phyloP scores from a whole-genome alignment of 495 filamentous ascomycete genomes.

The Evernia prunastri region DNA sequence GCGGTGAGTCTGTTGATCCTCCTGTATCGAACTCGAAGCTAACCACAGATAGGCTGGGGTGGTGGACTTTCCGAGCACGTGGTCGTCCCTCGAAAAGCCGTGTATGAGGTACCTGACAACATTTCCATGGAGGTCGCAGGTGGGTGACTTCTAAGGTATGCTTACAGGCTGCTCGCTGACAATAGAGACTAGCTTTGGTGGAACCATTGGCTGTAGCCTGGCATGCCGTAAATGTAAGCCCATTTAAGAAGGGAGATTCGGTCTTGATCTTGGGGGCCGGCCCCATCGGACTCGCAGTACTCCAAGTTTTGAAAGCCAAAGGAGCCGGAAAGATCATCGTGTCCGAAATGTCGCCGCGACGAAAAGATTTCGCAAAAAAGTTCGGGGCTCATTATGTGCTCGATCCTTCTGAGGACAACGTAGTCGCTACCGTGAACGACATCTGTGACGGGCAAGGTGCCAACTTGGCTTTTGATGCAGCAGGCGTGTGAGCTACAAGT shows the following conservation, averaged over 20 bases:
- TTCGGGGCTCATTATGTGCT: slow-evolving; percentile 52
- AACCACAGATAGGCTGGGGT: slow-evolving; percentile 40
- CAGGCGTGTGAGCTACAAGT: too few relatives aligned
- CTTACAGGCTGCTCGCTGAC: not conserved
- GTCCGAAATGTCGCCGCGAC: slow-evolving; percentile 44
- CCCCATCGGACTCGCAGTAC: slow-evolving; percentile 55
- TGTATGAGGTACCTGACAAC: slow-evolving; percentile 42
- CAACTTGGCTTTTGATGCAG: slow-evolving; percentile 52
- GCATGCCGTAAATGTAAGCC: slow-evolving; percentile 55
- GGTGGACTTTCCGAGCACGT: slow-evolving; percentile 54
- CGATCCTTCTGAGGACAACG: slow-evolving; percentile 48
- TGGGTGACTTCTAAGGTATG: slow-evolving; percentile 23
- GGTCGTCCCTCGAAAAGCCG: slow-evolving; percentile 41
- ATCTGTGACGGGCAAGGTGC: slow-evolving; percentile 45
- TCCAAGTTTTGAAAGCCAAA: slow-evolving; percentile 49
- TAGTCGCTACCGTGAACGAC: slow-evolving; percentile 40
- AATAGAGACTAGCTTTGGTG: slow-evolving; percentile 39
- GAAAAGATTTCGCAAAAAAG: slow-evolving; percentile 43
- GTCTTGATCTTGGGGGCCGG: slow-evolving; percentile 55
- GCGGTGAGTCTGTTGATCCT: slow-evolving; percentile 32
- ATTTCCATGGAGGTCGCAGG: slow-evolving; percentile 46
- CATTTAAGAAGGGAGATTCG: slow-evolving; percentile 43
- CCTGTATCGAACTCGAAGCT: not conserved
- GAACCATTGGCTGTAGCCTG: slow-evolving; percentile 60
- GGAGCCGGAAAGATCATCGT: slow-evolving; percentile 49